Percentiles rank a stretch among this genome's conserved stretches.
These are phyloP conservation scores for Verruconis gallopava DNA, from an alignment of 2,329 filamentous ascomycete species.

Conservation along the genomic window DNA sequence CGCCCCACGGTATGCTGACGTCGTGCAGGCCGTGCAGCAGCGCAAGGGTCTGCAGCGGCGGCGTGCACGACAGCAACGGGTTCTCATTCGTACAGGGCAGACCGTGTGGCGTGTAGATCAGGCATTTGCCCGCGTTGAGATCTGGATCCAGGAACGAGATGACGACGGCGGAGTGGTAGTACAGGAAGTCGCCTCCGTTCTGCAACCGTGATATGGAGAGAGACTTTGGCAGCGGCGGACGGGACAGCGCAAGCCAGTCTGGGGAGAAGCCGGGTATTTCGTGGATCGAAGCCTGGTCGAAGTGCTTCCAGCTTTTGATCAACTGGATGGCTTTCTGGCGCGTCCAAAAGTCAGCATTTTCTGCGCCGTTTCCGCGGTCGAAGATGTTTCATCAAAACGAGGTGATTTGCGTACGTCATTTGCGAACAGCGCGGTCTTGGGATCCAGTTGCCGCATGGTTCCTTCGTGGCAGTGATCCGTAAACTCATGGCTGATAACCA, in stretches of 20 bases:
- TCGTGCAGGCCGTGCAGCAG: conserved; percentile 54
- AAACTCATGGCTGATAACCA: conserved; percentile 52
- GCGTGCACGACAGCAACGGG: conserved; percentile 30
- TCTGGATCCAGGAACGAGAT: conserved; percentile 35
- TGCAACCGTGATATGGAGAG: conserved; percentile 45
- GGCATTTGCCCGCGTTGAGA: conserved; percentile 33
- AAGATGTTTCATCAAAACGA: too few species aligned
- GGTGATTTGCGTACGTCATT: conserved; percentile 25
- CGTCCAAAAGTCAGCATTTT: not conserved
- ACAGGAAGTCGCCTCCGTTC: conserved; percentile 40
- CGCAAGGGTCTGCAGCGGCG: conserved; percentile 40
- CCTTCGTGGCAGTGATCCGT: conserved; percentile 54
- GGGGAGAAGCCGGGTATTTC: conserved; percentile 35
- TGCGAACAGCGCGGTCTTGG: conserved; percentile 45
- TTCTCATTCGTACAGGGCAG: conserved; percentile 36
- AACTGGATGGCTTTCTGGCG: conserved; percentile 40
- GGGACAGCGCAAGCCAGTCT: conserved; percentile 35
- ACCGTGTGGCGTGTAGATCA: conserved; percentile 54
- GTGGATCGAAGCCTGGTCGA: conserved; percentile 36
- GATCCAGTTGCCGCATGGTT: conserved; percentile 44
- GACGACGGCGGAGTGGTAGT: conserved; percentile 50
- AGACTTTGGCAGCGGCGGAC: conserved; percentile 43
- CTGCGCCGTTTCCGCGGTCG: not conserved
- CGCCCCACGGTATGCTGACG: conserved; percentile 34
- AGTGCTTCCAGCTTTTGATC: conserved; percentile 47